Evolutionary conservation across 257 asterid species (phyloP).

Genomic region (Solanum boliviense): DNA sequence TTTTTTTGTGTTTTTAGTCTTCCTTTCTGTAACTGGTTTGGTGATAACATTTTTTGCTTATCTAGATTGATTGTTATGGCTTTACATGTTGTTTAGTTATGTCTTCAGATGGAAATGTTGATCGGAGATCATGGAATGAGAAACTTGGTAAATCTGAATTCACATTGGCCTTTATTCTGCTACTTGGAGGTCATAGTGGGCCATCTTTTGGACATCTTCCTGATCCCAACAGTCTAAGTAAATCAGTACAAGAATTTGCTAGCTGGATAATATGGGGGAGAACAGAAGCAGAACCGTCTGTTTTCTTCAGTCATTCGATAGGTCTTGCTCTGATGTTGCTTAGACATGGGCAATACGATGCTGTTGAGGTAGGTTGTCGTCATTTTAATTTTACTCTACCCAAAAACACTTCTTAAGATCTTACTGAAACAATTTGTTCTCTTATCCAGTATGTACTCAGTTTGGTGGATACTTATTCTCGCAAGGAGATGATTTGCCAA

Average conservation of each 20-base stretch:
- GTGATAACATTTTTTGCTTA: not conserved
- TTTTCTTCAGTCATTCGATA: constrained; percentile 68
- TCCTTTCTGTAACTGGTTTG: not conserved
- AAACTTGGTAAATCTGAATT: constrained; percentile 81
- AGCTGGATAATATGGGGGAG: constrained; percentile 94
- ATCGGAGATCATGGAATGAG: constrained; percentile 55
- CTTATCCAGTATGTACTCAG: constrained; percentile 61
- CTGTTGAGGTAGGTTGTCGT: constrained; percentile 62
- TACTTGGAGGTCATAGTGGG: constrained; percentile 34
- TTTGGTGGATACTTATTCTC: constrained; percentile 65
- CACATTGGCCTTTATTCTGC: constrained; percentile 58
- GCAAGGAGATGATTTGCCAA: constrained; percentile 60
- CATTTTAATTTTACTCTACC: constrained; percentile 2
- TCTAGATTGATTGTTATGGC: not conserved
- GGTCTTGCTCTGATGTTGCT: constrained; percentile 68
- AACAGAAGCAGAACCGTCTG: constrained; percentile 64
- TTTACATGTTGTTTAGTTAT: not conserved
- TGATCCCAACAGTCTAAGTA: constrained; percentile 45
- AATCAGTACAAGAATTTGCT: constrained; percentile 56
- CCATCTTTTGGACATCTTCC: constrained; percentile 34
- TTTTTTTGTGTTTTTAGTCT: not conserved
- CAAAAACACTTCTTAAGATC: not conserved
- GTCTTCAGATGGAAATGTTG: constrained; percentile 49
- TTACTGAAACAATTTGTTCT: constrained; percentile 21
- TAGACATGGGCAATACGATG: constrained; percentile 66